A percentile compares a stretch with the other conserved stretches of the same genome.
Conservation (phyloP, 768 basidiomycete genomes). For the Termitomyces heimii region DNA sequence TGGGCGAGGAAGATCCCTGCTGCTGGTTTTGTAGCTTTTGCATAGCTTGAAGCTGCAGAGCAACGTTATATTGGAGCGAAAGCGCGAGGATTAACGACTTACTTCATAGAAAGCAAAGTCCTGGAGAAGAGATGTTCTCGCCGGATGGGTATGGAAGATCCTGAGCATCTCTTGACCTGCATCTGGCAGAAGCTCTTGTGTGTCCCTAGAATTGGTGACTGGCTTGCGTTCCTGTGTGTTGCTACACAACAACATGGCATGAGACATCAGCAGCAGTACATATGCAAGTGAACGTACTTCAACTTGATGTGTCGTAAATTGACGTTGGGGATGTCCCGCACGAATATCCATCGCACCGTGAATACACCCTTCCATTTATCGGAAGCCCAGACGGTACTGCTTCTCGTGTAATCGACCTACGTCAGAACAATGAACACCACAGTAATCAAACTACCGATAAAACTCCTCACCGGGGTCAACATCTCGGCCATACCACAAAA, state of each 20-base stretch:
- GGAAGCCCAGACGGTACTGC: constrained; percentile 97
- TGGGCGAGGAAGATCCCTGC: constrained; percentile 28
- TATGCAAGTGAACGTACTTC: constrained; percentile 42
- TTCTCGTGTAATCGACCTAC: constrained; percentile 87
- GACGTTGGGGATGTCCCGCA: constrained; percentile 90
- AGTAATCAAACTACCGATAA: neutral
- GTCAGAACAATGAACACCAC: neutral
- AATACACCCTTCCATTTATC: constrained; percentile 99
- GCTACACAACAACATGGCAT: constrained; percentile 30
- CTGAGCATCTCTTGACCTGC: constrained; percentile 95
- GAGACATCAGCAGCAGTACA: constrained; percentile 11
- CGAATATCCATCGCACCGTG: constrained; percentile 97
- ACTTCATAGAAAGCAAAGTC: constrained; percentile 94
- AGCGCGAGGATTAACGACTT: constrained; percentile 11
- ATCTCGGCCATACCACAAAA: constrained; percentile 99
- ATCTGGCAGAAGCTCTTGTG: constrained; percentile 93
- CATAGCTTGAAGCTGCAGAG: constrained; percentile 69
- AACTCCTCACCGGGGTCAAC: constrained; percentile 72
- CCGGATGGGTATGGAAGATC: constrained; percentile 91
- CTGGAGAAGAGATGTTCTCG: constrained; percentile 88
- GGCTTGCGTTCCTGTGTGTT: constrained; percentile 99
- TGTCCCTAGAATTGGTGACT: constrained; percentile 96
- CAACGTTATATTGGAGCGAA: neutral
- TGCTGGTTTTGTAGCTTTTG: constrained; percentile 56
- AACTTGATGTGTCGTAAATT: constrained; percentile 85